Conservation (phyloP, 441 rosid genomes). For the Hura crepitans region DNA sequence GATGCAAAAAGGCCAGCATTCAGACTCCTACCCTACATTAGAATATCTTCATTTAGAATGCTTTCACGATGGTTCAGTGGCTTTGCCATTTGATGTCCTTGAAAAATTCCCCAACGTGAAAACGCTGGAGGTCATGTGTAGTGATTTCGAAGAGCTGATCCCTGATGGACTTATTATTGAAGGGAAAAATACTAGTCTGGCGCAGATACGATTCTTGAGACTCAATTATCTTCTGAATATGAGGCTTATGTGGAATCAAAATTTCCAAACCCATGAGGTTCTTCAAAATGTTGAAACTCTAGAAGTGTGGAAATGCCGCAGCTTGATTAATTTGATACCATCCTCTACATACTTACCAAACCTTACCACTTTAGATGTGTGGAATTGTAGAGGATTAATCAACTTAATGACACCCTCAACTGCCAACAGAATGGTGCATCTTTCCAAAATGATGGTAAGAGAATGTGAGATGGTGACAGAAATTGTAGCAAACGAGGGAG, state of each 20-base stretch:
- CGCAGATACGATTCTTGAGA: background rate
- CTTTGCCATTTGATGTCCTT: slow-evolving; percentile 20
- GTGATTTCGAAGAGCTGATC: slow-evolving; percentile 19
- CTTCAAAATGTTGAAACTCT: slow-evolving; percentile 5
- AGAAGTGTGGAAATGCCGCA: background rate
- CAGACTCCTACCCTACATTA: slow-evolving; percentile 12
- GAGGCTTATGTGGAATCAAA: slow-evolving; percentile 1
- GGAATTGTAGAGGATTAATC: background rate
- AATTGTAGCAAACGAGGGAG: slow-evolving; percentile 12
- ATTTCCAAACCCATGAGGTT: background rate
- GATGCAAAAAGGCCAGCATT: slow-evolving; percentile 7
- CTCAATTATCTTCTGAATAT: background rate
- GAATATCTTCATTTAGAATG: slow-evolving; percentile 10
- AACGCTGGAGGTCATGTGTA: background rate
- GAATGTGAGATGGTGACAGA: slow-evolving; percentile 3
- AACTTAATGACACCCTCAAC: slow-evolving; percentile 16
- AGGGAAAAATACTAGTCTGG: background rate
- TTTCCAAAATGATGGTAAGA: slow-evolving; percentile 6
- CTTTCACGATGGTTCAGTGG: slow-evolving; percentile 17
- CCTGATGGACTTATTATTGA: background rate
- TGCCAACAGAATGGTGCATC: slow-evolving; percentile 16
- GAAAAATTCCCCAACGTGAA: slow-evolving; percentile 19
- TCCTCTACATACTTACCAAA: slow-evolving; percentile 9
- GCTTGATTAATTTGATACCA: slow-evolving; percentile 12
- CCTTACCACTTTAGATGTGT: slow-evolving; percentile 8